Base-by-base conservation (phyloP, 2,329 filamentous ascomycete species). In the Colletotrichum sp. region DNA sequence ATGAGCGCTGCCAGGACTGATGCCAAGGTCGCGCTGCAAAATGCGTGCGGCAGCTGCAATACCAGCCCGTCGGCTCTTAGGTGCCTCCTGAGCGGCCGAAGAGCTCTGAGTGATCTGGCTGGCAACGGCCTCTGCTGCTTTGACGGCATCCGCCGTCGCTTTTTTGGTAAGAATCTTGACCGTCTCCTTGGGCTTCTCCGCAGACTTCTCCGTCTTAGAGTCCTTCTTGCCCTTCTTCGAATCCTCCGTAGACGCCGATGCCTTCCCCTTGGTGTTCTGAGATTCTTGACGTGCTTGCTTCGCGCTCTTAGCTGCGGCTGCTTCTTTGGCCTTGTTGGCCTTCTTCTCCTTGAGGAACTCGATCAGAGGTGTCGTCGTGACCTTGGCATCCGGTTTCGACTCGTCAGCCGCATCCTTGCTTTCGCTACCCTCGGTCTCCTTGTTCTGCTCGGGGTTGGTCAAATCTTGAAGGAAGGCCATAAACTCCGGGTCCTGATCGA, bases 401-500 rank as follows among this genome's bases (percentile, higher is more conserved):
- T 92, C 89, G 30, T 90, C 86, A 2, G 44, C n/a, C 1, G 87
- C 84, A 12, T 87, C 81, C 15, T 91, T 81, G 15, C 89, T 86
- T 12, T 86, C 86, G 6, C 77, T 81, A 7, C 84, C 83, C 18
- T 90, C 87, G 13, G 83, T 80, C n/a, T 91, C 89, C 68, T 88
- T 90, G 7, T 86, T 80, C 2, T 86, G 86, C 10, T 85, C 84
- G 3, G 91, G 91, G 79, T 98, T 95, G 2, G 96, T 98, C 63
- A 99, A 90, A 70, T 92, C 94, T 83, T 98, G 95, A 9, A 99
- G 90, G 83, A 99, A 99, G 30, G 93, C 92, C 88, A 98, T 98
- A 80, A 98, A 99, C 80, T 99, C 97, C 0, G 95, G 93, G 81
- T 99, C 97, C 83, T 98, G 96, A 81, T 99, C 97, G 79, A 99